Percentiles rank a stretch among this genome's conserved stretches.
Evolutionary conservation across 1,139 yeast genomes (phyloP).

Genomic region (Komagataea norvegica): DNA sequence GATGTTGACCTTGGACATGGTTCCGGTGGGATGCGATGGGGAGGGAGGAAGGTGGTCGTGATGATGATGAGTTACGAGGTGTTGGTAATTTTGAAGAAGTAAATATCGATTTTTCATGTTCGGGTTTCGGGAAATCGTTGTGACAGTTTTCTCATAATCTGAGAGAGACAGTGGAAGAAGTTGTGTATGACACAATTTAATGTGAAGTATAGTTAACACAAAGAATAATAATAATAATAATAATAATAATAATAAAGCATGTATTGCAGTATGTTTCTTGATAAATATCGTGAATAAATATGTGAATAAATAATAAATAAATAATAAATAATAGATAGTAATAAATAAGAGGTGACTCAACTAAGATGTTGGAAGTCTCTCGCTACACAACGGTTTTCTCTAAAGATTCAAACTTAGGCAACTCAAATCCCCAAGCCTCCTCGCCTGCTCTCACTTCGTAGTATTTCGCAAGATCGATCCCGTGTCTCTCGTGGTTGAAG

Average conservation of each 20-base stretch:
- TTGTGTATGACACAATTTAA: too few relatives aligned
- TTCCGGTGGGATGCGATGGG: background rate
- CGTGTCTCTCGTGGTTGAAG: conserved; percentile 80
- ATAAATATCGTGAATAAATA: conserved; percentile 5
- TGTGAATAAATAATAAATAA: conserved; percentile 3
- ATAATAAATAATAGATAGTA: conserved; percentile 5
- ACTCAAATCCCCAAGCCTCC: conserved; percentile 21
- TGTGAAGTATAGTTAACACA: background rate
- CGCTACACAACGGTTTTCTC: conserved; percentile 15
- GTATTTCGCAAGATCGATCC: conserved; percentile 43
- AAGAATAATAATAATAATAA: background rate
- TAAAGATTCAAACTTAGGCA: conserved; percentile 20
- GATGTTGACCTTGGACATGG: conserved; percentile 38
- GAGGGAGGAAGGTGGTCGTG: background rate
- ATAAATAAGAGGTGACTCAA: conserved; percentile 11
- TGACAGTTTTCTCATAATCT: background rate
- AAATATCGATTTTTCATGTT: background rate
- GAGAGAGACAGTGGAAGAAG: too few relatives aligned
- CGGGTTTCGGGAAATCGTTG: conserved; percentile 3
- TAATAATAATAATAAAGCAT: too few relatives aligned
- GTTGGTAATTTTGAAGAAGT: background rate
- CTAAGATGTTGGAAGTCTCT: too few relatives aligned
- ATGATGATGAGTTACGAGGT: background rate
- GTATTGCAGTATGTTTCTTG: too few relatives aligned
- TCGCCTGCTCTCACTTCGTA: conserved; percentile 25